Conservation (phyloP, 345 rosid species). For the Euphorbia tirucalli region DNA sequence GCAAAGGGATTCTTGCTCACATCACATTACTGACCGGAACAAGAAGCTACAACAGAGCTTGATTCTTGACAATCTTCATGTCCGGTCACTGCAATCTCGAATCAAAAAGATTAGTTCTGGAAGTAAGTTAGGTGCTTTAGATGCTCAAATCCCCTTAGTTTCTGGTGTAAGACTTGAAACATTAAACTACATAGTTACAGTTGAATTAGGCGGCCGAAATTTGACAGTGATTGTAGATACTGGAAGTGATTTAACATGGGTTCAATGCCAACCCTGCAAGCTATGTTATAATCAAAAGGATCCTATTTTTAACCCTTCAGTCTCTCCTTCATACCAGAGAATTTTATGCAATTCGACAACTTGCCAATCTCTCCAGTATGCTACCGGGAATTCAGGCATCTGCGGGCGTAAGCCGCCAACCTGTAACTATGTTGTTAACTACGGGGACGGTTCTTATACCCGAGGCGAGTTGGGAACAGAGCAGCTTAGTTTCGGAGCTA, state of each 20-base stretch:
- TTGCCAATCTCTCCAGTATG: conserved; percentile 53
- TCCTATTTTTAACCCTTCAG: conserved; percentile 65
- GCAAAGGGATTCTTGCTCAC: conserved; percentile 56
- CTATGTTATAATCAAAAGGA: conserved; percentile 69
- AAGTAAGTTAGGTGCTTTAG: conserved; percentile 22
- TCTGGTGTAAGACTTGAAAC: conserved; percentile 66
- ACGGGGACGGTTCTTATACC: conserved; percentile 90
- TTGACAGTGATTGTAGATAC: conserved; percentile 79
- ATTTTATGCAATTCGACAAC: conserved; percentile 64
- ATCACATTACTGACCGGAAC: conserved; percentile 48
- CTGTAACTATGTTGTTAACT: conserved; percentile 69
- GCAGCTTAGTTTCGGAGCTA: conserved; percentile 44
- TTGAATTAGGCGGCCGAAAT: conserved; percentile 53
- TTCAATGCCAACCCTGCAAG: conserved; percentile 85
- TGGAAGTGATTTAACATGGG: conserved; percentile 95
- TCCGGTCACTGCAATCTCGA: conserved; percentile 51
- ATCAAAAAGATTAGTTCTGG: conserved; percentile 32
- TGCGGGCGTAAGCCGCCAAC: conserved; percentile 38
- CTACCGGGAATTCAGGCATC: conserved; percentile 47
- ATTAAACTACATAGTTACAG: conserved; percentile 69
- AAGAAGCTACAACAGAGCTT: conserved; percentile 48
- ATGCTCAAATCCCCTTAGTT: conserved; percentile 48
- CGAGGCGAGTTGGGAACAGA: conserved; percentile 68
- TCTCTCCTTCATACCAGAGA: conserved; percentile 54
- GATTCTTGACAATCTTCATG: conserved; percentile 50